Evolutionary conservation across 352 stramenopile species (phyloP).

Genomic region (Peronospora belbahrii): DNA sequence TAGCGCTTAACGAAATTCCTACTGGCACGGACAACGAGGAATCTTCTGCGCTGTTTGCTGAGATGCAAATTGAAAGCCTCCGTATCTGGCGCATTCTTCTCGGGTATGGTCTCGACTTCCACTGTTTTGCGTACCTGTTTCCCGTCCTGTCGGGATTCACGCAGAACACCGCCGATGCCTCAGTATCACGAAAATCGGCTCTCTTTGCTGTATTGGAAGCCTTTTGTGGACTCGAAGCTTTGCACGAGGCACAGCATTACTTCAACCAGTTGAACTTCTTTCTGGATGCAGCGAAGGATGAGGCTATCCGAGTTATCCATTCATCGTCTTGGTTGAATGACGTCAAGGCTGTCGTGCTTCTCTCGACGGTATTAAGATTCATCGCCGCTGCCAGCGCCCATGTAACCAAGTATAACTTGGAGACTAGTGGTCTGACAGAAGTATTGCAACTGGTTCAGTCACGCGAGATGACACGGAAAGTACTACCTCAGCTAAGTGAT

Average conservation of each 20-base stretch:
- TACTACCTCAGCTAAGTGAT: conserved; percentile 12
- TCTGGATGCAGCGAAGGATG: conserved; percentile 27
- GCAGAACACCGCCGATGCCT: conserved; percentile 5
- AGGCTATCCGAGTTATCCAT: conserved; percentile 6
- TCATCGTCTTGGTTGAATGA: conserved; percentile 2
- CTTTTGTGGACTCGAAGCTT: conserved; percentile 33
- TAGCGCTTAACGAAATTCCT: conserved; percentile 33
- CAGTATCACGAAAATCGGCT: conserved; percentile 13
- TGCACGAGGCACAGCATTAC: conserved; percentile 56
- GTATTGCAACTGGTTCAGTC: conserved; percentile 31
- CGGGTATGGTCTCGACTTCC: conserved; percentile 56
- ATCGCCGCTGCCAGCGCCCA: conserved; percentile 28
- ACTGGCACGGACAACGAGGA: conserved; percentile 11
- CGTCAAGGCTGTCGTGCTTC: conserved; percentile 11
- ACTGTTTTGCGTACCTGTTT: conserved; percentile 64
- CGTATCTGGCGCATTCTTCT: conserved; percentile 59
- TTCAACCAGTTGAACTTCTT: conserved; percentile 57
- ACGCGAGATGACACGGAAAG: background rate
- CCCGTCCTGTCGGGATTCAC: conserved; percentile 40
- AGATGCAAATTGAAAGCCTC: conserved; percentile 47
- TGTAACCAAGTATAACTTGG: conserved; percentile 49
- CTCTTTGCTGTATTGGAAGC: conserved; percentile 43
- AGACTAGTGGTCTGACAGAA: conserved; percentile 22
- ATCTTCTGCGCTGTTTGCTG: conserved; percentile 17
- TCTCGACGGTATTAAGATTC: conserved; percentile 41